Percentiles rank a stretch among this genome's conserved stretches.
These are phyloP conservation scores for Mycena alexandri DNA, from an alignment of 768 basidiomycete genomes.

Conservation along the genomic window DNA sequence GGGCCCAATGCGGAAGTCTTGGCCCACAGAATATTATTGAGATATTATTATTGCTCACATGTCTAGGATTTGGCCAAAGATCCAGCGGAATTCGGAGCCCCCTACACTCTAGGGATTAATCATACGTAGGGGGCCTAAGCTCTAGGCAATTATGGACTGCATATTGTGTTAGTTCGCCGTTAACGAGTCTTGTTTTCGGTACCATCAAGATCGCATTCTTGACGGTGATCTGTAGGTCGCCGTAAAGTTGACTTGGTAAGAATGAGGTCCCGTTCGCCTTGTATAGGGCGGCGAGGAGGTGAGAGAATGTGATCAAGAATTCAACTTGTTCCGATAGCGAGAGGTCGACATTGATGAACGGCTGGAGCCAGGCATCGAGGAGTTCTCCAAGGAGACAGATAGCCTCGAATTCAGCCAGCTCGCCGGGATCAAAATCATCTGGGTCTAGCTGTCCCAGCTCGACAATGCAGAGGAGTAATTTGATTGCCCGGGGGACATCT, in stretches of 20 bases:
- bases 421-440: conserved; percentile 33
- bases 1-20: too few species aligned
- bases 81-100: too few species aligned
- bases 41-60: too few species aligned
- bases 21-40: too few species aligned
- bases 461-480: conserved; percentile 39
- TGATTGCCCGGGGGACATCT: conserved; percentile 39
- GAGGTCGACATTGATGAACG: conserved; percentile 41
- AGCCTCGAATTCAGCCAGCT: conserved; percentile 32
- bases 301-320: conserved; percentile 40
- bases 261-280: conserved; percentile 38
- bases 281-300: conserved; percentile 41
- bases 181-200: too few species aligned
- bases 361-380: conserved; percentile 42
- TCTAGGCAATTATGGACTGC: too few species aligned
- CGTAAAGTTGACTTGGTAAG: conserved; percentile 46
- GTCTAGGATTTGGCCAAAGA: too few species aligned
- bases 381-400: conserved; percentile 44
- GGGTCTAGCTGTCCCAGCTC: conserved; percentile 36
- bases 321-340: conserved; percentile 45
- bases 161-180: too few species aligned
- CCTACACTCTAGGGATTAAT: too few species aligned
- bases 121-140: too few species aligned
- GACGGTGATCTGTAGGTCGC: conserved; percentile 46
- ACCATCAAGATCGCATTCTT: conserved; percentile 37